Evolutionary conservation across 2,329 filamentous ascomycete genomes (phyloP), one percentile per base, ranked within the genome.

Genomic region (Leptodontidium sp.): DNA sequence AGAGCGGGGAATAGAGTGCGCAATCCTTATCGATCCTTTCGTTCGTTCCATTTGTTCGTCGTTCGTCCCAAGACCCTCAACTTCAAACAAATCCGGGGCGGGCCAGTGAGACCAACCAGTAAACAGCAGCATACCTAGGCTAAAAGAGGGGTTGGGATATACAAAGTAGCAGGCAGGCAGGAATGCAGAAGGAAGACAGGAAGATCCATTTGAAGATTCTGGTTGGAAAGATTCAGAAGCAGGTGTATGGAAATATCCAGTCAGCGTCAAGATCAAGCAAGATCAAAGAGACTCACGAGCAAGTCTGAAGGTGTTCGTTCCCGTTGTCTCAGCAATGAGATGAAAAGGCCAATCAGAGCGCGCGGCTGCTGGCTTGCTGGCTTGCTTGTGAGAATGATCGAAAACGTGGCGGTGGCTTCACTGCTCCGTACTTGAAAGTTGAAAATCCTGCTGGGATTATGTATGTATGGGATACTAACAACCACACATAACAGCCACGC

Each of bases 61-160:
- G 52, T 61, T 61, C 40, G 47, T 62, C 59, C 59, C 59, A 62
- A 59, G 35, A 59, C 35, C 21, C 35, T 62, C 59, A 62, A 62
- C 29, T 38, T 50, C 59, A 49, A 62, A 49, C 40, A 47, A 7
- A 40, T 1, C 38, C 38, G 14, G 8, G 40, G 12, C 40, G 14
- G 8, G 40, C 24, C 40, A 32, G 29, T 6, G 29, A 32, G 29
- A 32, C 29, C 29, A 32, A 32, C 29, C 29, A 32, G 29, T 32
- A 32, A 32, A 32, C 53, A 58, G 32, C 26, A 21, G 32, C 26
- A 21, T 21, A 15, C 21, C 50, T 24, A 49, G 59, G 59, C 59
- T 49, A 47, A 62, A 62, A 50, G 59, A 62, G 59, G 59, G 59
- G 59, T 50, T 35, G 59, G 59, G 55, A 1, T n/a, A 21, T 21